Conservation (phyloP, 2,329 filamentous ascomycete species). For the Bipolaris oryzae region DNA sequence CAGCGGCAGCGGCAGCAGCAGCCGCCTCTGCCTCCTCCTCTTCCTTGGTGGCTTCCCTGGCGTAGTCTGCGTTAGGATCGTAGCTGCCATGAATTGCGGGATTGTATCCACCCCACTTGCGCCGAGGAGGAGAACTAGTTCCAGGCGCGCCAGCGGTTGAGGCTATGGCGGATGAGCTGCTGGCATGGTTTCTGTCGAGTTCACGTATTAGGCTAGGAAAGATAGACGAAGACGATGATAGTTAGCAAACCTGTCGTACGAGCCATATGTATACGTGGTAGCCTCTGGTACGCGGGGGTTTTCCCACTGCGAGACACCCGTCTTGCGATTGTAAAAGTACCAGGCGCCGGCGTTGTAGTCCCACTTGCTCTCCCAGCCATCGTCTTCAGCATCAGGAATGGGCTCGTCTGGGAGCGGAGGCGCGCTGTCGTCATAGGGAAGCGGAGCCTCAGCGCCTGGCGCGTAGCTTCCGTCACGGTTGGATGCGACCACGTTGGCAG, state of each 20-base stretch:
- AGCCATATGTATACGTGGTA: conserved; percentile 28
- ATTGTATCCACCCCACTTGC: conserved; percentile 79
- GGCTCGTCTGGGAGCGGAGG: conserved; percentile 59
- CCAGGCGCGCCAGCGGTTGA: conserved; percentile 41
- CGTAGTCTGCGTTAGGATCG: conserved; percentile 95
- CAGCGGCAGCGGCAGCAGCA: conserved; percentile 28
- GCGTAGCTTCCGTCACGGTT: conserved; percentile 19
- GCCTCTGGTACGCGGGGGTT: conserved; percentile 75
- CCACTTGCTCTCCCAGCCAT: conserved; percentile 84
- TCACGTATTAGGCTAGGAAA: conserved; percentile 42
- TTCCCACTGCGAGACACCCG: conserved; percentile 76
- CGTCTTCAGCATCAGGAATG: conserved; percentile 54
- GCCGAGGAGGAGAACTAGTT: conserved; percentile 42
- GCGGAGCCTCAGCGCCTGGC: conserved; percentile 24
- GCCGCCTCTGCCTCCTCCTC: conserved; percentile 43
- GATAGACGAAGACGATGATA: conserved; percentile 34
- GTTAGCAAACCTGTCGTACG: conserved; percentile 48
- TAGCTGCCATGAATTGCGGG: conserved; percentile 96
- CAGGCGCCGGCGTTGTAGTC: conserved; percentile 70
- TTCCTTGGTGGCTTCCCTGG: conserved; percentile 55
- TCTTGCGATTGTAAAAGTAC: conserved; percentile 87
- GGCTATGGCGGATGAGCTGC: conserved; percentile 36
- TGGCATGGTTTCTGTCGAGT: conserved; percentile 29
- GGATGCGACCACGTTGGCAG: conserved; percentile 10
- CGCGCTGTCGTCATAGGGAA: conserved; percentile 37